These are phyloP conservation scores for Paecilomyces sp. DNA, from an alignment of 2,329 filamentous ascomycete species.

Conservation along the genomic window DNA sequence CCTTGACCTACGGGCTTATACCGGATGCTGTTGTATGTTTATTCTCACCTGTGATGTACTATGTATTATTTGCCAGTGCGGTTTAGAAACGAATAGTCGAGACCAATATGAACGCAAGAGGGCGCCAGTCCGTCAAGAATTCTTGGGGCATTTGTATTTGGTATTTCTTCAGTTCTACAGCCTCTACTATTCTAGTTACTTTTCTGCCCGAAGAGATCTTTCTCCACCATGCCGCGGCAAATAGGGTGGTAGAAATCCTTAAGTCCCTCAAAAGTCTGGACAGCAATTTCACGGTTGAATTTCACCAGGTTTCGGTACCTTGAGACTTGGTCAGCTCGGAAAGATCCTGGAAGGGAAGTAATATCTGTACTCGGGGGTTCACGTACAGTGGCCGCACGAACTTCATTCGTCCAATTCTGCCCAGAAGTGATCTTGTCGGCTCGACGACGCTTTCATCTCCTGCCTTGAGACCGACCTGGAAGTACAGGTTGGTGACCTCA, in stretches of 20 bases:
- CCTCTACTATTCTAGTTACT: neutral
- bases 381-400: slow-evolving; percentile 76
- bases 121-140: neutral
- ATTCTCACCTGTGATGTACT: neutral
- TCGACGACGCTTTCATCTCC: slow-evolving; percentile 62
- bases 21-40: neutral
- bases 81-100: neutral
- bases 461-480: slow-evolving; percentile 69
- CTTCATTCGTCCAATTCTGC: slow-evolving; percentile 89
- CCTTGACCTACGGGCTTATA: neutral
- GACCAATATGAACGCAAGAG: neutral
- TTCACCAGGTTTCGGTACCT: slow-evolving; percentile 62
- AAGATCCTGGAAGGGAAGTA: neutral
- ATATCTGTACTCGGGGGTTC: neutral
- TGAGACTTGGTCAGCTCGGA: neutral
- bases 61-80: neutral
- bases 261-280: slow-evolving; percentile 79
- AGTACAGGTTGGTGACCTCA: slow-evolving; percentile 76
- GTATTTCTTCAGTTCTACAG: neutral
- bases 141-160: neutral
- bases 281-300: slow-evolving; percentile 65
- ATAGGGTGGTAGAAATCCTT: slow-evolving; percentile 95
- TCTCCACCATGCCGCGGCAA: slow-evolving; percentile 77
- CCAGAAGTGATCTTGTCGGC: slow-evolving; percentile 67
- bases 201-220: slow-evolving; percentile 58